A percentile compares a stretch with the other conserved stretches of the same genome.
These are phyloP conservation scores for Fragilariopsis cylindrus DNA, from an alignment of 108 stramenopile genomes.

Conservation along the genomic window DNA sequence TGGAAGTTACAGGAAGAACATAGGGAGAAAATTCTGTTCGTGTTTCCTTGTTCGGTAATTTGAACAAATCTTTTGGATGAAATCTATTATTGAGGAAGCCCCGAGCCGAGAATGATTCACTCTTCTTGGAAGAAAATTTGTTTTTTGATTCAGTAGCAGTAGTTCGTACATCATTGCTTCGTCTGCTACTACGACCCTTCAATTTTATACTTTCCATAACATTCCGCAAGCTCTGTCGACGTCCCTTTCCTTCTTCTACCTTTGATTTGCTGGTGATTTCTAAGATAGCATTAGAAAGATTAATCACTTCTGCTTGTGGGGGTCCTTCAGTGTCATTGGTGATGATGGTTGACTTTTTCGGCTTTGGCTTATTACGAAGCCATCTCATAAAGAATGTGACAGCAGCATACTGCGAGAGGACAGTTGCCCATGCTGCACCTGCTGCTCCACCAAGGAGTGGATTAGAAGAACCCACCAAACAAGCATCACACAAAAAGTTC, in stretches of 20 bases:
- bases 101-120: conserved; percentile 20
- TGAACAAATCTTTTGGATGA: conserved; percentile 36
- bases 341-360: conserved; percentile 18
- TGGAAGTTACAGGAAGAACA: conserved; percentile 75
- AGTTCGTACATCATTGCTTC: neutral
- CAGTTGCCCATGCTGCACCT: conserved; percentile 92
- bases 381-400: conserved; percentile 69
- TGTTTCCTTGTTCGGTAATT: conserved; percentile 33
- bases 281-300: conserved; percentile 62
- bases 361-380: conserved; percentile 39
- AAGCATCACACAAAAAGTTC: conserved; percentile 74
- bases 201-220: conserved; percentile 19
- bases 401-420: conserved; percentile 80
- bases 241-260: conserved; percentile 31
- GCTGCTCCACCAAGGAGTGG: conserved; percentile 75
- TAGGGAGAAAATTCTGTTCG: conserved; percentile 61
- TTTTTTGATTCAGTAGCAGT: conserved; percentile 2
- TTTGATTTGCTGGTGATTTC: conserved; percentile 56
- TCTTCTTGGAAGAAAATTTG: conserved; percentile 4
- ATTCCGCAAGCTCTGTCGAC: conserved; percentile 36
- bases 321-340: too few species aligned
- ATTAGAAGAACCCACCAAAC: conserved; percentile 59
- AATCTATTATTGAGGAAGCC: conserved; percentile 48
- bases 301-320: conserved; percentile 27
- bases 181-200: too few species aligned